A percentile compares a stretch with the other conserved stretches of the same genome.
These are phyloP conservation scores for Pseudomassariella vexata DNA, from an alignment of 2,329 filamentous ascomycete species.

Conservation along the genomic window DNA sequence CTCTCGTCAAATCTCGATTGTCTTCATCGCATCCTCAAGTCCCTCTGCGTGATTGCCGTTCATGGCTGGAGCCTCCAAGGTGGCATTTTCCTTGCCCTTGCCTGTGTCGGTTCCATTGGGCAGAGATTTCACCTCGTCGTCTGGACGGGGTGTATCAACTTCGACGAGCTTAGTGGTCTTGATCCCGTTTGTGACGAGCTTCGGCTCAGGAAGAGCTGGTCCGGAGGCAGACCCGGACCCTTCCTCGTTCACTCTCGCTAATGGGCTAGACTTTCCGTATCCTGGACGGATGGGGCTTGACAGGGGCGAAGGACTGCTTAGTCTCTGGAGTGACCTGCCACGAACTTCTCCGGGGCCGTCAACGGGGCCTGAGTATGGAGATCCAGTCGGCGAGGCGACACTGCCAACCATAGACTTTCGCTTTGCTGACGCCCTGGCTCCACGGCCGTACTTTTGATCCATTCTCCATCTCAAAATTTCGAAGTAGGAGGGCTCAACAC, in stretches of 20 bases:
- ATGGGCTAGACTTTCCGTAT: constrained; percentile 63
- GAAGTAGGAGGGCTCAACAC: constrained; percentile 88
- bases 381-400: constrained; percentile 38
- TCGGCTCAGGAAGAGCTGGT: constrained; percentile 19
- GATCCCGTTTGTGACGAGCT: constrained; percentile 25
- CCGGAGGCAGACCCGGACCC: constrained; percentile 14
- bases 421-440: constrained; percentile 36
- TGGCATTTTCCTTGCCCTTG: constrained; percentile 32
- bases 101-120: constrained; percentile 25
- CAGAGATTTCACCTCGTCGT: constrained; percentile 33
- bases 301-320: constrained; percentile 57
- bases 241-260: constrained; percentile 73
- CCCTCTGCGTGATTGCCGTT: constrained; percentile 39
- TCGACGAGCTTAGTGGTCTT: constrained; percentile 48
- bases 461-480: constrained; percentile 92
- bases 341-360: constrained; percentile 55
- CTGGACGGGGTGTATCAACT: constrained; percentile 47
- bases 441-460: constrained; percentile 88
- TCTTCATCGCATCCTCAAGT: constrained; percentile 51
- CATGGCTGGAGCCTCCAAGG: constrained; percentile 14
- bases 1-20: constrained; percentile 51
- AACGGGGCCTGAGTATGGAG: constrained; percentile 61
- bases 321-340: constrained; percentile 66
- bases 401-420: constrained; percentile 44
- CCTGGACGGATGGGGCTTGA: constrained; percentile 60